Conservation (phyloP, 129 eudicot genomes). For the Logfia minima region DNA sequence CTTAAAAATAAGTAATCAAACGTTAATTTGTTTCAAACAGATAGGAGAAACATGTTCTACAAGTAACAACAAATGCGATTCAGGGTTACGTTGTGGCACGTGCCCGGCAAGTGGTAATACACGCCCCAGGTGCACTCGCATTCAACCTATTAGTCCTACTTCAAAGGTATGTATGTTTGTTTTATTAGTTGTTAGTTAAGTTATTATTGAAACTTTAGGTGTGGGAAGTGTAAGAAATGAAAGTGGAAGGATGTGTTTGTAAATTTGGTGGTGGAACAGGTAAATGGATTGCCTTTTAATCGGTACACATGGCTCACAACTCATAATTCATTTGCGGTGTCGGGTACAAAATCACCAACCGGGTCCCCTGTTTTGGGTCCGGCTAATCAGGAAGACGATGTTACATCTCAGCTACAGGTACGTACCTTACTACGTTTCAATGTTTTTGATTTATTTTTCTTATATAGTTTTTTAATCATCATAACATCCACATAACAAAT, state of each 20-base stretch:
- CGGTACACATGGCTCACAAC: slow-evolving; percentile 89
- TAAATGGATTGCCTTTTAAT: slow-evolving; percentile 79
- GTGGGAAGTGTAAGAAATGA: slow-evolving; percentile 5
- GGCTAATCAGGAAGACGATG: slow-evolving; percentile 84
- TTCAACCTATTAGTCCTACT: slow-evolving; percentile 67
- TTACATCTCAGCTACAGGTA: slow-evolving; percentile 71
- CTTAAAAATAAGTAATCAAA: neutral
- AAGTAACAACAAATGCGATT: slow-evolving; percentile 51
- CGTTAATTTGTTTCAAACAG: slow-evolving; percentile 25
- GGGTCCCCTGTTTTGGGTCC: slow-evolving; percentile 65
- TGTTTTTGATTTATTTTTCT: neutral
- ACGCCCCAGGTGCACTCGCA: slow-evolving; percentile 74
- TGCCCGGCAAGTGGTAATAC: slow-evolving; percentile 82
- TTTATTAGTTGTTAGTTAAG: neutral
- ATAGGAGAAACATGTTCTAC: slow-evolving; percentile 77
- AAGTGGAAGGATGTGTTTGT: neutral
- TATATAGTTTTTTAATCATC: neutral
- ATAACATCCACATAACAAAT: too few species aligned
- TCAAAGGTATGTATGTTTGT: slow-evolving; percentile 45
- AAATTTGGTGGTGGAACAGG: slow-evolving; percentile 40
- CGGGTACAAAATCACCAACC: slow-evolving; percentile 58
- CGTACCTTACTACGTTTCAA: neutral
- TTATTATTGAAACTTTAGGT: neutral
- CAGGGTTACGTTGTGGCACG: slow-evolving; percentile 61
- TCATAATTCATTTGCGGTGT: slow-evolving; percentile 77